These are phyloP conservation scores for Penicillium fimorum DNA, from an alignment of 495 filamentous ascomycete species.

Conservation along the genomic window DNA sequence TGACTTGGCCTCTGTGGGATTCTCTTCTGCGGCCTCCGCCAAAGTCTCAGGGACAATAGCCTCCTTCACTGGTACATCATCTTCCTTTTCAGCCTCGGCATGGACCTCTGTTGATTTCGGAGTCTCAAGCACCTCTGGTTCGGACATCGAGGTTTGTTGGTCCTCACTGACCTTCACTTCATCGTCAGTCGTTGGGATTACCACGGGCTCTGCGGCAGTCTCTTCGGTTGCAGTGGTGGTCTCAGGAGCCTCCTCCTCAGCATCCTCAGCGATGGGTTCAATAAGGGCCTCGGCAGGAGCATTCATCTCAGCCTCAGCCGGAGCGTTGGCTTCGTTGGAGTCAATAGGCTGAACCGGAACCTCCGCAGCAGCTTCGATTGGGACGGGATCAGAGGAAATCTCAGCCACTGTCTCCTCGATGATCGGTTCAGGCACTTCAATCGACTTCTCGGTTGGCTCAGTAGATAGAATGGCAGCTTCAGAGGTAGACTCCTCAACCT, in stretches of 20 bases:
- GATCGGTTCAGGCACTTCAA: conserved; percentile 11
- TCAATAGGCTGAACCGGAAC: background rate
- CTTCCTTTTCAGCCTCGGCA: conserved; percentile 9
- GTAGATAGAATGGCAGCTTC: conserved; percentile 3
- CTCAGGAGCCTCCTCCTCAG: background rate
- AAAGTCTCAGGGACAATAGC: conserved; percentile 5
- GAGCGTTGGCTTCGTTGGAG: background rate
- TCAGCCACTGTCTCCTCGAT: conserved; percentile 10
- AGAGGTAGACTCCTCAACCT: conserved; percentile 3
- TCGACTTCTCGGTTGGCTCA: conserved; percentile 7
- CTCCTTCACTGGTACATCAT: conserved; percentile 9
- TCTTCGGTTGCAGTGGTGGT: background rate
- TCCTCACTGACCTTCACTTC: conserved; percentile 1
- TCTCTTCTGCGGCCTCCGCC: conserved; percentile 8
- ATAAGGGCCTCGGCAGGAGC: background rate
- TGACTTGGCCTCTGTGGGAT: background rate
- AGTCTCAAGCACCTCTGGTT: background rate
- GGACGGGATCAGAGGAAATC: background rate
- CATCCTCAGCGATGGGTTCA: conserved; percentile 7
- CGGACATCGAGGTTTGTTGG: background rate
- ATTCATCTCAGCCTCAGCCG: background rate
- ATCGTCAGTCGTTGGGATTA: background rate
- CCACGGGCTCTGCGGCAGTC: conserved; percentile 4
- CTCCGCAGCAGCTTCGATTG: background rate
- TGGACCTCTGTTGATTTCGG: background rate